Evolutionary conservation across 2,329 filamentous ascomycete genomes (phyloP), one percentile per base, ranked within the genome.

Genomic region (Microdochium bolleyi): DNA sequence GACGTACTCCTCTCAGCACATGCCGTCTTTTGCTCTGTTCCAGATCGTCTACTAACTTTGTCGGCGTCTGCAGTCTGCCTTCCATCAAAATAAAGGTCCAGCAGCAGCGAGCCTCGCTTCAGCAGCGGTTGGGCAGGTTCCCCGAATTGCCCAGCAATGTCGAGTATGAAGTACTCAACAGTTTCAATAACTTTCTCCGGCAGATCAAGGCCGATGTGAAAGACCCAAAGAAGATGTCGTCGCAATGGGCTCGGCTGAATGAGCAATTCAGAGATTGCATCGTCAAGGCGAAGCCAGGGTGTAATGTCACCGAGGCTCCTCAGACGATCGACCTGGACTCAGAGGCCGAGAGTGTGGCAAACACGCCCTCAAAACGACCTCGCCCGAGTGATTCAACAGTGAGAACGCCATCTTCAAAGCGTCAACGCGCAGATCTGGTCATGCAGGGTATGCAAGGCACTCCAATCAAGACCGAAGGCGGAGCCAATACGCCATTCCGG

Each of bases 121-220:
- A 81, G 1, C 59, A 62, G 0, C 70, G 86, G 53, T 73, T 95
- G 0, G 57, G 64, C 0, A 69, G 68, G 0, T 75, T 92, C 0
- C 88, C 88, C 0, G 85, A 89, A 37, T 78, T 88, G 0, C 85
- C 87, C 0, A 68, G 73, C 0, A 88, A 90, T 46, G 79, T 90
- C 0, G 78, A 84, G n/a, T 72, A 84, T 0, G 80, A 84, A 10
- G 76, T 95, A 0, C 77, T 77, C 21, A 76, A 77, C 2, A 79
- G 82, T 11, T 64, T 92, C 0, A 71, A 73, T 13, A 70, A 70
- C 0, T 84, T 92, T 55, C 76, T 79, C 0, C 68, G 73, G 0
- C 62, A 72, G 0, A 73, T 89, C 1, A 72, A 77, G 3, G 68
- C 71, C 0, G 71, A 83, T 1, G 68, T 88, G 5, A 72, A 77